A percentile compares a stretch with the other conserved stretches of the same genome.
phyloP scores from a whole-genome alignment of 805 yeast genomes.

The Naumovozyma baii region DNA sequence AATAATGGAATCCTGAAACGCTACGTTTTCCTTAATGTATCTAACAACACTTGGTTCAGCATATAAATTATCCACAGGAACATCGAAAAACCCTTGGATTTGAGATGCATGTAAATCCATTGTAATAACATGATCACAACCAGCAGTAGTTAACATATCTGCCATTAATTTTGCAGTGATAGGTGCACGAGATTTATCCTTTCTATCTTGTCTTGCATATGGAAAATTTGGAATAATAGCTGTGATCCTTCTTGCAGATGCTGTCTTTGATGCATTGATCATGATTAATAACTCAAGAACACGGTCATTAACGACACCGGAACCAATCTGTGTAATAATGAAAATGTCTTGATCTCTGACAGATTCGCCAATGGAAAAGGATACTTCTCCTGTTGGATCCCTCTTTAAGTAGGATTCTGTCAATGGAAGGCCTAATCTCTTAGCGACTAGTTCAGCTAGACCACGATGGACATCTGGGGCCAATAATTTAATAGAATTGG shows the following conservation, averaged over 20 bases:
- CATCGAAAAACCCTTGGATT: constrained; percentile 76
- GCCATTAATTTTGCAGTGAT: constrained; percentile 81
- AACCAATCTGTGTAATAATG: constrained; percentile 70
- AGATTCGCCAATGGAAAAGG: constrained; percentile 69
- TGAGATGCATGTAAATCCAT: constrained; percentile 87
- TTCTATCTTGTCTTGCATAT: constrained; percentile 82
- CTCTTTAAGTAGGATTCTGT: constrained; percentile 57
- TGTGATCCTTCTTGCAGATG: constrained; percentile 73
- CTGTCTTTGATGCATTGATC: constrained; percentile 76
- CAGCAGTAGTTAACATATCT: constrained; percentile 71
- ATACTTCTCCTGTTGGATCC: constrained; percentile 64
- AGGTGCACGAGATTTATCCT: constrained; percentile 78
- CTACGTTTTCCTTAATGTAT: constrained; percentile 56
- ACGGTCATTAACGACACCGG: constrained; percentile 67
- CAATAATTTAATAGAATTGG: constrained; percentile 57
- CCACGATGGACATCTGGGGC: constrained; percentile 63
- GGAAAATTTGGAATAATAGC: constrained; percentile 79
- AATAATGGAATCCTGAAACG: constrained; percentile 54
- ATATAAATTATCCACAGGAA: constrained; percentile 75
- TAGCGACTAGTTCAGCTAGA: constrained; percentile 59
- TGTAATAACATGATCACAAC: constrained; percentile 78
- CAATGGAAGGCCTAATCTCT: constrained; percentile 47
- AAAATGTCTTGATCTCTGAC: constrained; percentile 79
- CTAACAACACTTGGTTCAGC: constrained; percentile 77
- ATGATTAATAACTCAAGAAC: constrained; percentile 65